These are phyloP conservation scores for Linum trigynum DNA, from an alignment of 345 rosid genomes.

Conservation along the genomic window DNA sequence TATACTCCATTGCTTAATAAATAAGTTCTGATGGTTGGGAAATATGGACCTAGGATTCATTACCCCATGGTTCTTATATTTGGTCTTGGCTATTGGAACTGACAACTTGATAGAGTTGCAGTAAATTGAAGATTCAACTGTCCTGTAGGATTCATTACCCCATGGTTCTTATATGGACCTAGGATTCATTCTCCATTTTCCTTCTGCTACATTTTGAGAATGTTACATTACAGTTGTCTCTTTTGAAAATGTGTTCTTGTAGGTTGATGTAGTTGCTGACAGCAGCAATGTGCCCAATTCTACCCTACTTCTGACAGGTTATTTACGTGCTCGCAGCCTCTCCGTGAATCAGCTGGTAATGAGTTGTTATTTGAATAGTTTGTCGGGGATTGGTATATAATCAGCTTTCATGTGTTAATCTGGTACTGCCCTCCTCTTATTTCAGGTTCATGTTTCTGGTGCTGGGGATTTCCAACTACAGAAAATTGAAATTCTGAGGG, in stretches of 20 bases:
- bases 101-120: not conserved
- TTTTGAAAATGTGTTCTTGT: not conserved
- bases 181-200: too few relatives aligned
- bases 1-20: not conserved
- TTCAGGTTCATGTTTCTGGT: constrained; percentile 81
- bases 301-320: constrained; percentile 66
- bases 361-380: constrained; percentile 9
- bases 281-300: constrained; percentile 45
- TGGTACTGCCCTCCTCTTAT: constrained; percentile 10
- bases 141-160: too few relatives aligned
- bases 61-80: too few relatives aligned
- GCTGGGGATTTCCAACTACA: constrained; percentile 78
- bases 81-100: not conserved
- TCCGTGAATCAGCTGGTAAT: constrained; percentile 87
- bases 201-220: not conserved
- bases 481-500: constrained; percentile 71
- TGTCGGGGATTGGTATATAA: not conserved
- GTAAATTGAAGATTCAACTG: not conserved
- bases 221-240: not conserved
- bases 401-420: constrained; percentile 6
- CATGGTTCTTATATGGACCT: too few relatives aligned
- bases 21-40: not conserved
- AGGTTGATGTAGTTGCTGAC: constrained; percentile 52
- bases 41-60: not conserved
- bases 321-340: constrained; percentile 55